Base-by-base conservation (phyloP, 352 stramenopile species). In the Aphanomyces astaci region DNA sequence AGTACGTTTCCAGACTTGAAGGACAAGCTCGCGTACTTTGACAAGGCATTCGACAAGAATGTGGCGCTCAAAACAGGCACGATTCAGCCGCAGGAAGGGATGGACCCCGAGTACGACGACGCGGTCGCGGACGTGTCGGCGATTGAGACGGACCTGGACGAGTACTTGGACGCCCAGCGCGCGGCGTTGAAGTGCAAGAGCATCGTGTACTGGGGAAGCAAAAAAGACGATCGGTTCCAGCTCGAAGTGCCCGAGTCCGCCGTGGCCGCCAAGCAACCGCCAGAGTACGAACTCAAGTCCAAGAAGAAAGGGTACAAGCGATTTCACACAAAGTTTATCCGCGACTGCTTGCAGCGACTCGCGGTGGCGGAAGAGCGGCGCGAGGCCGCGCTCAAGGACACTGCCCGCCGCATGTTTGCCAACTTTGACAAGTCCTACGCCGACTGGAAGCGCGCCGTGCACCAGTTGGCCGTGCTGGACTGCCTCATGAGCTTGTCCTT, bases 391-490 rank as follows among this genome's bases (percentile, higher is more conserved):
- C 71, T 96, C 27, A 94, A 92, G 48, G 88, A 97, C 60, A 86
- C 96, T 65, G 96, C 93, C 54, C 82, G 88, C 22, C 76, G 78
- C 17, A 87, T 99, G 46, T 99, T 99, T 79, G 89, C 95, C 56
- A 97, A 96, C 71, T 99, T 99, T 80, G 96, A 99, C 75, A 80
- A 84, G 67, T 81, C 94, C 57, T 92, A 96, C 75, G 86, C 86
- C 59, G 81, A 82, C 13, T 99, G 97, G 97, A 89, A 95, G 75
- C 89, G 92, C 28, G 90, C 93, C 7, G 90, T 98, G 15, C 82
- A 96, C 57, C 97, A 87, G 48, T 76, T 98, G 3, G 84, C 92
- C 0, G 87, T 98, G 60, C 76, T 99, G 24, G 97, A 99, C 77
- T 97, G 94, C 19, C 74, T 99, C 1, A 76, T 98, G 24, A 94